These are phyloP conservation scores for Solanum hybrid DNA, from an alignment of 305 asterid species.

Conservation along the genomic window DNA sequence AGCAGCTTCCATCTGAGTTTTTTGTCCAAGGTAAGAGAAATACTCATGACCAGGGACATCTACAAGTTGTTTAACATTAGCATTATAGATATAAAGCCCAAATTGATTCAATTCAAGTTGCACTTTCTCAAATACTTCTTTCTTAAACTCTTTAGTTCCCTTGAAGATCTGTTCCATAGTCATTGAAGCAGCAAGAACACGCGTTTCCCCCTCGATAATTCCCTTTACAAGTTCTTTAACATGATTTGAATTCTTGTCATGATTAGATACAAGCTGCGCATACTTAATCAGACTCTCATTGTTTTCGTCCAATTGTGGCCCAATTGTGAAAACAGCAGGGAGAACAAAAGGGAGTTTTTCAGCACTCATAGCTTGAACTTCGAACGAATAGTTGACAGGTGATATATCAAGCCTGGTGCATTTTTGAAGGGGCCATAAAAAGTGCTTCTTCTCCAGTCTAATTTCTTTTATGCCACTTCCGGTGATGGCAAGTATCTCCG, in stretches of 20 bases:
- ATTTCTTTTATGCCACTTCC: not conserved
- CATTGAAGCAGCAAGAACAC: constrained; percentile 11
- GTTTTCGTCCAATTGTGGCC: constrained; percentile 1
- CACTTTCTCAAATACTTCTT: constrained; percentile 10
- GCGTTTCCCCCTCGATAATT: constrained; percentile 5
- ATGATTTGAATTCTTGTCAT: constrained; percentile 7
- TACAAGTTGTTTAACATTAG: constrained; percentile 9
- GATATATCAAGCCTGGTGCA: not conserved
- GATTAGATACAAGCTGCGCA: not conserved
- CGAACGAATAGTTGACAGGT: constrained; percentile 6
- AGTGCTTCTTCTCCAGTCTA: not conserved
- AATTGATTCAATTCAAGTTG: constrained; percentile 4
- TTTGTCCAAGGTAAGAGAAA: constrained; percentile 10
- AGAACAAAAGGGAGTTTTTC: constrained; percentile 11
- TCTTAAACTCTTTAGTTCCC: constrained; percentile 8
- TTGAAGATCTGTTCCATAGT: constrained; percentile 9
- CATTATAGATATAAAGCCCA: constrained; percentile 9
- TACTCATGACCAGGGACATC: constrained; percentile 9
- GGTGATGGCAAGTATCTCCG: not conserved
- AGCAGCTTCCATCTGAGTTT: constrained; percentile 12
- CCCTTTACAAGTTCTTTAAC: constrained; percentile 3
- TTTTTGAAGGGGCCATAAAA: not conserved
- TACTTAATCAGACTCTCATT: constrained; percentile 1
- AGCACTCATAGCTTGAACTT: constrained; percentile 10
- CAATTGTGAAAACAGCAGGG: constrained; percentile 4